Conservation (phyloP, 768 basidiomycete species). For the Tubosaeta brunneosetosa region DNA sequence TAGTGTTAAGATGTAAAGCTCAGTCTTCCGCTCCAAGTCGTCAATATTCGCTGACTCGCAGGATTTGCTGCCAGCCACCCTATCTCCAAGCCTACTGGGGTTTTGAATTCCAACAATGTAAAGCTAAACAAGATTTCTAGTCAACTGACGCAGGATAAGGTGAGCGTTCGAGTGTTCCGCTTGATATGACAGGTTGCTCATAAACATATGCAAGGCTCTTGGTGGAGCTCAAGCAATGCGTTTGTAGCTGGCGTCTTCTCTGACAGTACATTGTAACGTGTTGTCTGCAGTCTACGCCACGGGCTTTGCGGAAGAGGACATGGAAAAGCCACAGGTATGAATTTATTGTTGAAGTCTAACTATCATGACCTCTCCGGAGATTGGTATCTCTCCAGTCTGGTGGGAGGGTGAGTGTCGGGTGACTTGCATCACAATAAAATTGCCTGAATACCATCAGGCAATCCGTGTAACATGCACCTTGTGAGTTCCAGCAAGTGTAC, state of each 20-base stretch:
- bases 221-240: slow-evolving; percentile 87
- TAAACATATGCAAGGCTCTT: slow-evolving; percentile 36
- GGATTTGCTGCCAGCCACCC: slow-evolving; percentile 13
- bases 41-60: slow-evolving; percentile 1
- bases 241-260: slow-evolving; percentile 35
- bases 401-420: slow-evolving; percentile 65
- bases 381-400: slow-evolving; percentile 87
- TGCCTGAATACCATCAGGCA: slow-evolving; percentile 39
- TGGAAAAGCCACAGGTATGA: slow-evolving; percentile 76
- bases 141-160: slow-evolving; percentile 76
- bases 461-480: slow-evolving; percentile 82
- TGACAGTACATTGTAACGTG: background rate
- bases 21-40: background rate
- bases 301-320: slow-evolving; percentile 72
- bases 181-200: background rate
- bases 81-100: slow-evolving; percentile 18
- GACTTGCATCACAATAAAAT: background rate
- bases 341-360: background rate
- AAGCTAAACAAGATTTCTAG: slow-evolving; percentile 73
- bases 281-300: slow-evolving; percentile 58
- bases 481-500: slow-evolving; percentile 36
- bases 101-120: slow-evolving; percentile 26
- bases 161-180: slow-evolving; percentile 22
- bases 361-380: slow-evolving; percentile 37
- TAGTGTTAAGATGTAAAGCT: slow-evolving; percentile 56